Evolutionary conservation across 1,139 yeast species (phyloP), one percentile per base, ranked within the genome.

Genomic region (Blastobotrys apis): DNA sequence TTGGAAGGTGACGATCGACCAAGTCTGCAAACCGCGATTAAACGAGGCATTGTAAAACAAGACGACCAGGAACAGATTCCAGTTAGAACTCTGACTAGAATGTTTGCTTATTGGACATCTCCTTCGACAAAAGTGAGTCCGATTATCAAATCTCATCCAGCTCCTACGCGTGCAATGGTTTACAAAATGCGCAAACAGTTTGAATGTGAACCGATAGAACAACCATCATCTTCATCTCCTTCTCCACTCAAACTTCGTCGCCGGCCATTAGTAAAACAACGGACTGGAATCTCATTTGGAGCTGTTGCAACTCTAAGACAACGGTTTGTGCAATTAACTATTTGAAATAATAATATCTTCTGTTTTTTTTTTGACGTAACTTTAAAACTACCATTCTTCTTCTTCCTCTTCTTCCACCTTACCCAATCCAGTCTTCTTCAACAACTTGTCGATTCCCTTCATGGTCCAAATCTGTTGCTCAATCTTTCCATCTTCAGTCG

Each of bases 391-490:
- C 17, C 17, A 5, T 15, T 16, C 29, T 10, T 60, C 56, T 38
- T 72, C 75, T 21, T 74, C 78, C 6, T 74, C 78, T 10, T 70
- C 75, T 15, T 69, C 71, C 47, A 71, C 69, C 56, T 74, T 73
- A 53, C 80, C 74, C 35, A 86, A 78, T 10, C 95, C 96, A 34
- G 84, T 72, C 54, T 79, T 81, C 60, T 80, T 78, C 58, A 92
- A 75, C 63, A 90, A 72, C 40, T 67, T 69, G 55, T 87, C 92
- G 53, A 92, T 82, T 54, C 87, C 94, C 15, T 69, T 65, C 19
- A 88, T 92, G 49, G 68, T 75, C 92, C 94, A 92, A 55, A 90
- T 78, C 65, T 80, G 82, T 57, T 82, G 84, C 45, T 74, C 63
- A 19, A 84, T 72, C 50, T 77, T 72, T 35, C 79, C 83, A 30